phyloP scores from a whole-genome alignment of 1,284 basidiomycete genomes.

The Microbotryum scabiosae region DNA sequence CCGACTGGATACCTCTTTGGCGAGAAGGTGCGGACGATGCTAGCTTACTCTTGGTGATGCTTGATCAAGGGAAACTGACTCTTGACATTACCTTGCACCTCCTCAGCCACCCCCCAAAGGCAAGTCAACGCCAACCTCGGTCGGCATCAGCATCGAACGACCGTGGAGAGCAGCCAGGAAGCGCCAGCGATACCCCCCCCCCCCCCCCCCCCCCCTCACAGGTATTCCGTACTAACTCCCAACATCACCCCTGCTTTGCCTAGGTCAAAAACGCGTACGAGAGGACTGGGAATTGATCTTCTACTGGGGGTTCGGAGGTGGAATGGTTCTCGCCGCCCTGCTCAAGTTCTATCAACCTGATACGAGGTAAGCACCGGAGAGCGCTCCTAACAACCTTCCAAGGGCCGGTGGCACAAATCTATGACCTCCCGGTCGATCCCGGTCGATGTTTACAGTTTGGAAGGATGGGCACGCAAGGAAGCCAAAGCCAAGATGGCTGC shows the following conservation, averaged over 20 bases:
- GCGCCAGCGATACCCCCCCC: too few relatives aligned
- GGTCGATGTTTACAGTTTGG: too few relatives aligned
- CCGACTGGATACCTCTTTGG: slow-evolving; percentile 79
- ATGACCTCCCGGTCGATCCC: too few relatives aligned
- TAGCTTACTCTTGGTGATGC: too few relatives aligned
- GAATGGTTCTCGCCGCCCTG: slow-evolving; percentile 66
- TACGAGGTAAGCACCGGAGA: slow-evolving; percentile 44
- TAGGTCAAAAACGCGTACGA: slow-evolving; percentile 71
- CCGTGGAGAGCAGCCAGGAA: neutral
- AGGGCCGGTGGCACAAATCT: too few relatives aligned
- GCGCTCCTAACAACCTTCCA: too few relatives aligned
- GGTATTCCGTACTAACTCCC: too few relatives aligned
- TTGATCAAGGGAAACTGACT: too few relatives aligned
- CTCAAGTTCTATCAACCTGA: slow-evolving; percentile 91
- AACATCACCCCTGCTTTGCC: too few relatives aligned
- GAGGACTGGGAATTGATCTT: slow-evolving; percentile 76
- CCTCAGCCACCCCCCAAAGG: neutral
- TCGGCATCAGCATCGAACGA: too few relatives aligned
- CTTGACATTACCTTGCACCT: neutral
- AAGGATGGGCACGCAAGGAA: slow-evolving; percentile 28
- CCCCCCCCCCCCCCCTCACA: too few relatives aligned
- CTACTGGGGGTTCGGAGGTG: slow-evolving; percentile 84
- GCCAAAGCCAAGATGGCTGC: slow-evolving; percentile 21
- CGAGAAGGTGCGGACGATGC: slow-evolving; percentile 59
- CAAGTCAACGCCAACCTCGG: neutral